Base-by-base conservation (phyloP, 352 stramenopile genomes). In the Thalassiosira livingstoniorum region DNA sequence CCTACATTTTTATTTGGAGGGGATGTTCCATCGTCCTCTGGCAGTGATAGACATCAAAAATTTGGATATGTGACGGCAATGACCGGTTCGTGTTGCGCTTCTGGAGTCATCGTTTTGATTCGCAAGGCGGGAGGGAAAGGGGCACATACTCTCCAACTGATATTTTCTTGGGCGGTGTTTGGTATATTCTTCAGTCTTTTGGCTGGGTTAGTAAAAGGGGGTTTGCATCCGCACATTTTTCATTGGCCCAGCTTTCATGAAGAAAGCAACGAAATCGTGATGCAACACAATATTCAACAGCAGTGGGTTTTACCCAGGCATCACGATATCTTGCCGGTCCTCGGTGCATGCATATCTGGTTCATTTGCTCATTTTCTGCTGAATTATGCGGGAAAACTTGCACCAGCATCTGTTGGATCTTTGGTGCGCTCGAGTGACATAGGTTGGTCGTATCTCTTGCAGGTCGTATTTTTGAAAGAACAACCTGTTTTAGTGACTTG, bases 41-140 rank as follows among this genome's bases (percentile, higher is more conserved):
- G 21, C 27, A 23, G 47, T 15, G n/a, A 29, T 58, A 43, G 31
- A 45, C 25, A 23, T 43, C 65, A 53, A 29, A 67, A 23, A 34
- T 64, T 78, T 0, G 84, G 84, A 70, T 90, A 90, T 74, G 47
- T 87, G 18, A 80, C 84, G n/a, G 84, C 66, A n/a, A 47, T 86
- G 7, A 0, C 82, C 34, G 84, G 80, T 58, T 54, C 65, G 0
- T 62, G 69, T 25, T 87, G 66, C 58, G 34, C 39, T 42, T 74
- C 80, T 51, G n/a, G 43, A n/a, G 73, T 88, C 15, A 65, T 88
- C 37, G 81, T 82, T 62, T 35, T 88, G 5, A 90, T 90, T 25
- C 76, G 80, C 70, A 80, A 86, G 37, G 84, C 80, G 42, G 84
- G 84, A 34, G 64, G 58, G 34, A 63, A 78, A 15, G 80, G 80